Evolutionary conservation across 192 early-diverging fungal species (phyloP), one percentile per base, ranked within the genome.

Genomic region (Coemansia sp.): DNA sequence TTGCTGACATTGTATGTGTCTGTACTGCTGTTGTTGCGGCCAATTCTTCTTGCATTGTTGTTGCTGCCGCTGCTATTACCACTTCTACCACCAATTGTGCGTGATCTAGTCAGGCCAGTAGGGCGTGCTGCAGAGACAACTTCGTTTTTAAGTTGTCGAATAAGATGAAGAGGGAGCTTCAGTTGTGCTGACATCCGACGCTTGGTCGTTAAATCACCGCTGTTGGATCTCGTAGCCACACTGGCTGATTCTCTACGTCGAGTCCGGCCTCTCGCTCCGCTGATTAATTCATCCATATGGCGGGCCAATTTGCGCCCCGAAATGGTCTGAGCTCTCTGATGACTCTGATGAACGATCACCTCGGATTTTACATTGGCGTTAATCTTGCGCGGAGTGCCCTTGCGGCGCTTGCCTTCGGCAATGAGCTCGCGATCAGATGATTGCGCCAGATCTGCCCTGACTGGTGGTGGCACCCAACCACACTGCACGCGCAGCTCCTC

Each of bases 401-500:
- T 81, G 62, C 78, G 78, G 21, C 78, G 52, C 38, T 58, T 71
- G 58, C 54, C 53, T 6, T 72, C 78, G n/a, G 31, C 26, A 4
- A 53, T n/a, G 19, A 27, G 27, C 25, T 21, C 16, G 32, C 30
- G 10, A 16, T 63, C 30, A 18, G 32, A 7, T 6, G 16, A 32
- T 16, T 21, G 32, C 12, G 56, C 27, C 18, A 53, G 26, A 22
- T 14, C 50, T 8, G 52, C 23, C 7, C 51, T 27, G 24, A 16
- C 32, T 25, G 25, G 48, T 14, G 61, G 58, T 9, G 77, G 78
- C 21, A 81, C 59, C 78, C 78, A 81, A 2, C 78, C 78, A 24
- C 78, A 81, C 26, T 81, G 78, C 25, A 68, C 27, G 9, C 78
- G 72, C 66, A 81, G 62, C 56, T 81, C 78, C 50, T 81, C 73